Evolutionary conservation across 139 green algal genomes (phyloP), one percentile per base, ranked within the genome.

Genomic region (Volvox africanus): DNA sequence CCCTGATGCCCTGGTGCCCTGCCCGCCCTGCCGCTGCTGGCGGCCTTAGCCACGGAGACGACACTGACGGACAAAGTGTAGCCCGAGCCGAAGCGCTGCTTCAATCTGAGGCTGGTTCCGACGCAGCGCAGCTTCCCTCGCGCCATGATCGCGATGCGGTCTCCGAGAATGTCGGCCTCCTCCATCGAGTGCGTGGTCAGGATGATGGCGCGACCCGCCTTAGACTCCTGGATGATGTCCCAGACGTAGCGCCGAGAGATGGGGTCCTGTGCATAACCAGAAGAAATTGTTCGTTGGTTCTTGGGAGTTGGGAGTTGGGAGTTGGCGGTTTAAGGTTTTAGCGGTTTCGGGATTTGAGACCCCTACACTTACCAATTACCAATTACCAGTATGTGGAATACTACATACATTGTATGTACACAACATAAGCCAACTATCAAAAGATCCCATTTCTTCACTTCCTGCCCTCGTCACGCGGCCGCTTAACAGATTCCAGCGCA

Each of bases 111-210:
- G 22, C 91, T 88, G 86, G 93, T 95, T 36, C 98, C 98, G 22
- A 99, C 76, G 86, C 96, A 98, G 44, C 95, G 92, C 87, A 99
- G 93, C 81, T 92, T 88, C 26, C 98, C 98, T 20, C 95, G 90
- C 9, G 97, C 97, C 97, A 99, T 89, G 94, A 99, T 99, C 75
- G 93, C 97, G 80, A 99, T 97, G 55, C 95, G 92, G 95, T 99
- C 97, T 21, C 96, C 97, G 82, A 99, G 95, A 32, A 99, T 97
- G 92, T 99, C 98, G 16, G 98, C 98, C 97, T 99, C 98, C 95
- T 99, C 97, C 98, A 99, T 99, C 76, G 78, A 71, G 95, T 99
- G 98, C 14, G 98, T 99, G 35, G 98, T 99, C 75, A 99, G 95
- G 55, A 99, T 93, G 68, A 99, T 97, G 85, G 96, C 97, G 9